Base-by-base conservation (phyloP, 345 rosid genomes). In the Rhodamnia argentea region DNA sequence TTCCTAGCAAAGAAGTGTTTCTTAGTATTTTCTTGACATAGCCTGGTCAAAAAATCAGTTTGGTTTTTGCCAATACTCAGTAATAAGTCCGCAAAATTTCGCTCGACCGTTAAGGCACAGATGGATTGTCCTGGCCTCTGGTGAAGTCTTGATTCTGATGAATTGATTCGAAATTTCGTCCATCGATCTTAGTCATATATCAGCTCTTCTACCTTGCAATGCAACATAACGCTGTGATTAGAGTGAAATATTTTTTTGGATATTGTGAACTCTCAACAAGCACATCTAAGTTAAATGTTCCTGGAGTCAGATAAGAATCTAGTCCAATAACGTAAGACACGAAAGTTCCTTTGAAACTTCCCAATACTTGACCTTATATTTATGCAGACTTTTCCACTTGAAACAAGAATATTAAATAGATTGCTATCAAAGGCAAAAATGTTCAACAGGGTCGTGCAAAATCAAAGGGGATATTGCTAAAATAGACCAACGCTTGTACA, bases 81-180 rank as follows among this genome's bases (percentile, higher is more conserved):
- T 59, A 15, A n/a, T 11, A n/a, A 59, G 64, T 59, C 32, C 3
- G 7, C 16, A 37, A 0, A 0, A 26, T 26, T 59, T 60, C 40
- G 7, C 40, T 60, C 2, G 8, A 14, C 20, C 4, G 5, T 60
- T 27, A 37, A 60, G 20, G 74, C 40, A 60, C 15, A 14, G 37
- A 6, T 14, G 74, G 74, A 27, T 14, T 62, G 7, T 27, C 40
- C 40, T 0, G 22, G 74, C 22, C 74, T 27, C 74, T 14, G 11
- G 74, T 62, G 18, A 27, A 27, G 40, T 27, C 22, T 27, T 27
- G 10, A 60, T 62, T 27, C 40, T 62, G 18, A 27, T 6, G 74
- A 27, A 58, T 6, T 0, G 62, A 57, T 57, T 13, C 11, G 24
- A 24, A 58, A 24, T 58, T 58, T 13, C 0, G 15, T 58, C 0